Evolutionary conservation across 2,329 filamentous ascomycete species (phyloP), one percentile per base, ranked within the genome.

Genomic region (Aureobasidium leucospermi): DNA sequence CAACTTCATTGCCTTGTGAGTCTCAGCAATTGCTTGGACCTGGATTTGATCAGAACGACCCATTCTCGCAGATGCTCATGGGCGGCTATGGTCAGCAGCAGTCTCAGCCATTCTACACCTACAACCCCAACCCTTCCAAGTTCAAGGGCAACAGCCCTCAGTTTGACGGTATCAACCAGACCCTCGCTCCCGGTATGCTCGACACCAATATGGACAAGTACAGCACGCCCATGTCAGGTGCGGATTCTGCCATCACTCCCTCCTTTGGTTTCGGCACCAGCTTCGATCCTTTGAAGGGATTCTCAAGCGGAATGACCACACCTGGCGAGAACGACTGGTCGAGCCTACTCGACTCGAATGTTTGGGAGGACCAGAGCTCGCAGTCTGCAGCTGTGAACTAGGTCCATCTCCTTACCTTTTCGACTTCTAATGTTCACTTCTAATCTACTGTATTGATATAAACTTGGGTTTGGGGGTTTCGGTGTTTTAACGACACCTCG

Each of bases 11-110:
- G 23, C 80, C 81, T 23, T 68, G 76, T 4, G 78, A 84, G 63
- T 74, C 79, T 1, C 80, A 83, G 67, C 78, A 80, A 65, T 70
- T 84, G 16, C 70, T 84, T 6, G 79, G 77, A 15, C 71, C 73
- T 2, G 69, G 71, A 0, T 69, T 81, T 5, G 76, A 79, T 61
- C 69, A 71, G 2, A 75, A 72, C 32, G 76, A 81, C 61, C 73
- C 76, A 3, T 69, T 73, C 58, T 76, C 75, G 19, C 66, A 74
- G 41, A 71, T 76, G 63, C 71, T 80, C 60, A 80, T 80, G 76
- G 69, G 70, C 29, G 75, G 75, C 10, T 75, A 72, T 51, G 73
- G 75, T 16, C 69, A 70, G 32, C 61, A 55, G 43, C 62, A 75
- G 15, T 68, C 71, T n/a, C 74, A 75, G 61, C 72, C 52, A 59